Evolutionary conservation across 2,329 filamentous ascomycete species (phyloP).

Genomic region (Penicillium paneum): DNA sequence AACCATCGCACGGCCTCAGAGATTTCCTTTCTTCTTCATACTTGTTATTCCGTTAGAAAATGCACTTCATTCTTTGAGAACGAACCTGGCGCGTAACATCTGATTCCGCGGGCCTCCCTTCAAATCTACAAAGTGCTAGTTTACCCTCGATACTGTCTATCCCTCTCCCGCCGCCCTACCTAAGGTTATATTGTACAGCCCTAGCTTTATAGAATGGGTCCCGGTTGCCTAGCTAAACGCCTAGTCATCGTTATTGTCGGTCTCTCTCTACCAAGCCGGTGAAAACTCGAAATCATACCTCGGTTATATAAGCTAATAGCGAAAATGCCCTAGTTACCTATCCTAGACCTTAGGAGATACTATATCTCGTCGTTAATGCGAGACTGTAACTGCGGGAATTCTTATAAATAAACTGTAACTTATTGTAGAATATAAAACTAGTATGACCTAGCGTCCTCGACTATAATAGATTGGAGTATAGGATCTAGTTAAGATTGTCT

Average conservation of each 20-base stretch:
- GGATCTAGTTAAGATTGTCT: constrained; percentile 3
- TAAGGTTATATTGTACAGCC: constrained; percentile 13
- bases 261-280: constrained; percentile 9
- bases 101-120: neutral
- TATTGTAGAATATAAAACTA: neutral
- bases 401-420: neutral
- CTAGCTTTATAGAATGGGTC: constrained; percentile 7
- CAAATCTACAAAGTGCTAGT: neutral
- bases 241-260: constrained; percentile 13
- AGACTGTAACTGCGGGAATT: constrained; percentile 3
- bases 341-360: constrained; percentile 1
- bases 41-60: too few species aligned
- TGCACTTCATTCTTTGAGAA: too few species aligned
- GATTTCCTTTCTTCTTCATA: too few species aligned
- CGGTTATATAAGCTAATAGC: constrained; percentile 13
- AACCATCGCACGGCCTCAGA: too few species aligned
- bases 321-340: constrained; percentile 11
- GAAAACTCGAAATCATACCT: constrained; percentile 2
- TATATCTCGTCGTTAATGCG: neutral
- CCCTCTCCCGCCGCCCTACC: constrained; percentile 3
- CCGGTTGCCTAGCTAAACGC: constrained; percentile 4
- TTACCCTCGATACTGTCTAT: constrained; percentile 4
- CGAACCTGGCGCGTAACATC: too few species aligned
- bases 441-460: constrained; percentile 1
- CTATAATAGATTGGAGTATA: constrained; percentile 3